phyloP scores from a whole-genome alignment of 2,329 filamentous ascomycete genomes.

The Zasmidium angulare region DNA sequence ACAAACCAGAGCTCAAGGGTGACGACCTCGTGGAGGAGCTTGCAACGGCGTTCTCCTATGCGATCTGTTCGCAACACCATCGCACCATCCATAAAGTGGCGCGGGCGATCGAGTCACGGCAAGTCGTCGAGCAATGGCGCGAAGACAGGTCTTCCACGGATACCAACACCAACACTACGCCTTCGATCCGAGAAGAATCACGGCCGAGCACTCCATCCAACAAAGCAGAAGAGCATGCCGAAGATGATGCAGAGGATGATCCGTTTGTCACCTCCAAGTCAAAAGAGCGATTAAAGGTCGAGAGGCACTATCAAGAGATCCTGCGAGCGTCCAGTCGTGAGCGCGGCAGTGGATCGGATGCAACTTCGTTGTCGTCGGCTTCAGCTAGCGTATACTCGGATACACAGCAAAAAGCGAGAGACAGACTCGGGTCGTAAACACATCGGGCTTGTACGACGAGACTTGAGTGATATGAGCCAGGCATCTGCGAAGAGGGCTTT shows the following conservation, averaged over 20 bases:
- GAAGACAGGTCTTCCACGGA: neutral
- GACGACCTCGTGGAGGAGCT: constrained; percentile 11
- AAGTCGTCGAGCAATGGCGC: constrained; percentile 12
- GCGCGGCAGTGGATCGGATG: constrained; percentile 1
- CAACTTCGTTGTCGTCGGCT: neutral
- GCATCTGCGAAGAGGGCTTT: neutral
- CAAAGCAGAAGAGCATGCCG: neutral
- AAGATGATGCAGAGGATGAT: neutral
- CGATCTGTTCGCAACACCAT: constrained; percentile 16
- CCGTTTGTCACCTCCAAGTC: neutral
- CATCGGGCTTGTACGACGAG: no score
- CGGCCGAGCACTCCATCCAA: neutral
- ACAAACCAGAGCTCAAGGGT: constrained; percentile 8
- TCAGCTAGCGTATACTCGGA: neutral
- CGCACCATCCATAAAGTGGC: constrained; percentile 11
- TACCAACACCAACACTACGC: neutral
- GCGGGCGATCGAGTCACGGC: constrained; percentile 9
- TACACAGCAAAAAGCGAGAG: neutral
- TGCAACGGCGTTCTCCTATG: constrained; percentile 9
- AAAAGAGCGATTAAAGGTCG: constrained; percentile 1
- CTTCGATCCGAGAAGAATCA: neutral
- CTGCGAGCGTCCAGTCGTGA: neutral
- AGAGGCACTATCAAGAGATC: constrained; percentile 3
- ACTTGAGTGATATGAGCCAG: no score
- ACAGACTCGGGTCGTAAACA: neutral